Base-by-base conservation (phyloP, 1,139 yeast genomes). In the Taphrina betulina region DNA sequence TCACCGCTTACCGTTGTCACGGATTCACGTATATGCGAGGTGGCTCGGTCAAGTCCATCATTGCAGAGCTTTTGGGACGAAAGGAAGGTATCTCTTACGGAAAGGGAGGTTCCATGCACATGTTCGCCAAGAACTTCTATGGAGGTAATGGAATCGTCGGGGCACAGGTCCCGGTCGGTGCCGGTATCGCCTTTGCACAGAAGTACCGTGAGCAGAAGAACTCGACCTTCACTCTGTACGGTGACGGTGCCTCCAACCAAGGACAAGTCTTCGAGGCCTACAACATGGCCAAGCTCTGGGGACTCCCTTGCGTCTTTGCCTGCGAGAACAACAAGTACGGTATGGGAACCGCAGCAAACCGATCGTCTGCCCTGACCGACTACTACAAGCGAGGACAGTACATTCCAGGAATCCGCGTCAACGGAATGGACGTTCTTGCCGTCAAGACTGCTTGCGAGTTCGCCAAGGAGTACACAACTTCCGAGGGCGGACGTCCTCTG, bases 141-240 rank as follows among this genome's bases (percentile, higher is more conserved):
- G 98, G 98, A 71, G 98, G 98, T 75, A 92, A 92, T 75, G 98
- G 98, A 78, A 92, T 92, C 73, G 98, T 92, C 57, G 98, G 98
- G 71, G 98, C 97, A 57, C 98, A 92, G 76, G 97, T 92, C 59
- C 96, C 98, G 63, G 80, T 92, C 67, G 98, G 98, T 70, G 87
- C 96, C 58, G 98, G 98, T 66, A 78, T 92, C 64, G 95, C 96
- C 10, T 92, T 90, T 75, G 95, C 97, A 64, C 97, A 92, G 77
- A 89, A 89, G 77, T 92, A 94, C 78, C 80, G 81, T 71, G 82
- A 82, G 67, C 89, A 88, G 68, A 78, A 78, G 63, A 83, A 82
- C 66, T 89, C 94, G 67, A 79, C 94, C 58, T 92, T 90, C 73
- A 75, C 95, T 61, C 77, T 92, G 64, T 92, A 92, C 75, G 98